Evolutionary conservation across 1,284 basidiomycete species (phyloP).

Genomic region (Lentinula novae-zelandiae): DNA sequence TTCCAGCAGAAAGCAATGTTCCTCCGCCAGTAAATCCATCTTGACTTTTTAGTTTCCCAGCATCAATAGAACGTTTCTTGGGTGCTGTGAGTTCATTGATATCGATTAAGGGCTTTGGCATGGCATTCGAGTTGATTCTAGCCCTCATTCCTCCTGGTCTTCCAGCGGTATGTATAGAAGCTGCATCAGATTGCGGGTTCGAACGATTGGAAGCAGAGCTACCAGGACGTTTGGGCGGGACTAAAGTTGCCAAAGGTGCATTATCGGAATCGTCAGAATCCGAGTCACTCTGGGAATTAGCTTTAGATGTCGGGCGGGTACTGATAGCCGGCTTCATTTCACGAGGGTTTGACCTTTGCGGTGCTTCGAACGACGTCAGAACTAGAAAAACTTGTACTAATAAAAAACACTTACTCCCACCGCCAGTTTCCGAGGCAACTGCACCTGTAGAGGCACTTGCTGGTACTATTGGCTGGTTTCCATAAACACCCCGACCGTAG

Average conservation of each 20-base stretch:
- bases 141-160: neutral
- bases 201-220: constrained; percentile 24
- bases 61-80: constrained; percentile 21
- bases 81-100: constrained; percentile 36
- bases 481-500: constrained; percentile 19
- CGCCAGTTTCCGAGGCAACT: constrained; percentile 25
- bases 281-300: neutral
- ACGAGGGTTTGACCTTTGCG: neutral
- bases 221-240: constrained; percentile 37
- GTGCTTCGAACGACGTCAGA: neutral
- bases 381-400: neutral
- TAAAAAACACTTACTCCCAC: constrained; percentile 25
- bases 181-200: constrained; percentile 9
- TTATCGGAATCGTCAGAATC: constrained; percentile 36
- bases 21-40: constrained; percentile 36
- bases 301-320: neutral
- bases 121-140: constrained; percentile 15
- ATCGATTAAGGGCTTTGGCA: constrained; percentile 45
- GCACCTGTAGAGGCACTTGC: constrained; percentile 37
- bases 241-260: constrained; percentile 41
- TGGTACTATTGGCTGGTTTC: constrained; percentile 19
- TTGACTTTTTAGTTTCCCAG: constrained; percentile 18
- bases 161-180: constrained; percentile 1
- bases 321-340: neutral
- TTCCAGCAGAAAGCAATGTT: constrained; percentile 27